Conservation (phyloP, 306 rosid genomes). For the Sindora glabra region DNA sequence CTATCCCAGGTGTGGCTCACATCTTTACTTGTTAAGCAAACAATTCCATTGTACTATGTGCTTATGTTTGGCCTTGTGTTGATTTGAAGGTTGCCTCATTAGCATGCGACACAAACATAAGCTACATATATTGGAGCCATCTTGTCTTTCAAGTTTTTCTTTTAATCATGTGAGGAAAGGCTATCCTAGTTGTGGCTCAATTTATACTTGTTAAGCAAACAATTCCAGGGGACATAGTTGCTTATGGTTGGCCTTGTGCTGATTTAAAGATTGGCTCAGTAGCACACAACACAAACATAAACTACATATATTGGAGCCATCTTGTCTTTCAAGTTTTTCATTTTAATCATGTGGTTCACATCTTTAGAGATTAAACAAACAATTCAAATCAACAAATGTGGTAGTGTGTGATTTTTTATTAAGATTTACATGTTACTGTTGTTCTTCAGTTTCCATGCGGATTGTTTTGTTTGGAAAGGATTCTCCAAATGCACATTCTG, state of each 20-base stretch:
- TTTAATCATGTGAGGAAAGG: background rate
- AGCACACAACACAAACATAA: slow-evolving; percentile 28
- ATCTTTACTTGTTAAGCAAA: background rate
- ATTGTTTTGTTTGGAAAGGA: background rate
- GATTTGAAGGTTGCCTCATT: slow-evolving; percentile 13
- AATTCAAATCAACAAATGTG: too few species aligned
- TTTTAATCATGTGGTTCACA: background rate
- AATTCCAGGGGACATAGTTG: background rate
- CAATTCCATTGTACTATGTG: slow-evolving; percentile 1
- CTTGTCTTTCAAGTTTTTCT: slow-evolving; percentile 26
- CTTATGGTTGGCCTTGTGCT: slow-evolving; percentile 42
- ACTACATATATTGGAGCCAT: slow-evolving; percentile 22
- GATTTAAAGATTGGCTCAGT: slow-evolving; percentile 11
- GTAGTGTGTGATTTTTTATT: background rate
- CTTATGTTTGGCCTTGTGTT: slow-evolving; percentile 41
- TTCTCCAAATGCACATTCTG: background rate
- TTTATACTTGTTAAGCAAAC: background rate
- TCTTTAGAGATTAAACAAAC: too few species aligned
- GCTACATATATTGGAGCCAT: slow-evolving; percentile 22
- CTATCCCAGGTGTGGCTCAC: slow-evolving; percentile 9
- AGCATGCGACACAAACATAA: slow-evolving; percentile 27
- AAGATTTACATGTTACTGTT: background rate
- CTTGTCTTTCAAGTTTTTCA: slow-evolving; percentile 25
- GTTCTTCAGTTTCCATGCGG: background rate
- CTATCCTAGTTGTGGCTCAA: slow-evolving; percentile 11